Evolutionary conservation across 768 basidiomycete genomes (phyloP).

Genomic region (Mycena haematopus): DNA sequence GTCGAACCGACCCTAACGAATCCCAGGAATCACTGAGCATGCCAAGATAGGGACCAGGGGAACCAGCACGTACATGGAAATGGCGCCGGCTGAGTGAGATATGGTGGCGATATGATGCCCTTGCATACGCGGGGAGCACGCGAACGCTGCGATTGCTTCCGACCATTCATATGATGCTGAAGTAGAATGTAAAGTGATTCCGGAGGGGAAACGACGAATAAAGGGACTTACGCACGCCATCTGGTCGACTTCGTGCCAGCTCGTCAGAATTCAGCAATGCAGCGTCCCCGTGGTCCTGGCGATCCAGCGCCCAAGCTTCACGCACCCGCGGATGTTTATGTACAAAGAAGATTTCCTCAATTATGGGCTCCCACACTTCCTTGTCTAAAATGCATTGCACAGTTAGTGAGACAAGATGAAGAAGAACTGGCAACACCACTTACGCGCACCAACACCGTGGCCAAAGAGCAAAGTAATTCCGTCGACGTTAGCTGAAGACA

Average conservation of each 20-base stretch:
- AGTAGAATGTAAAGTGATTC: background rate
- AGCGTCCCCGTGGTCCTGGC: constrained; percentile 18
- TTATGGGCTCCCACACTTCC: constrained; percentile 13
- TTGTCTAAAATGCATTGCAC: background rate
- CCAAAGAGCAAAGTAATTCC: constrained; percentile 14
- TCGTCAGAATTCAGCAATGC: constrained; percentile 10
- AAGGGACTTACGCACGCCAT: constrained; percentile 6
- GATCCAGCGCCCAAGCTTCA: constrained; percentile 15
- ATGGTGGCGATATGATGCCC: constrained; percentile 37
- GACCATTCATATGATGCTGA: constrained; percentile 37
- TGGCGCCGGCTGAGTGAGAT: constrained; percentile 41
- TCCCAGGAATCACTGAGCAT: background rate
- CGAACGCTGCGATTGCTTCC: constrained; percentile 31
- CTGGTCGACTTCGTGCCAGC: background rate
- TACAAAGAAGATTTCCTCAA: background rate
- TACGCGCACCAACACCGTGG: constrained; percentile 11
- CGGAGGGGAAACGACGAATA: background rate
- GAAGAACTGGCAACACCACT: background rate
- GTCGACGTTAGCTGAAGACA: background rate
- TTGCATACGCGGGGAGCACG: constrained; percentile 26
- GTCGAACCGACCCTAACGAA: constrained; percentile 12
- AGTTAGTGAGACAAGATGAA: background rate
- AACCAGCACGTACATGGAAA: constrained; percentile 35
- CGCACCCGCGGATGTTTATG: constrained; percentile 8
- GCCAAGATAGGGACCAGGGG: background rate